These are phyloP conservation scores for Penicillium ucsense DNA, from an alignment of 495 filamentous ascomycete genomes.

Conservation along the genomic window DNA sequence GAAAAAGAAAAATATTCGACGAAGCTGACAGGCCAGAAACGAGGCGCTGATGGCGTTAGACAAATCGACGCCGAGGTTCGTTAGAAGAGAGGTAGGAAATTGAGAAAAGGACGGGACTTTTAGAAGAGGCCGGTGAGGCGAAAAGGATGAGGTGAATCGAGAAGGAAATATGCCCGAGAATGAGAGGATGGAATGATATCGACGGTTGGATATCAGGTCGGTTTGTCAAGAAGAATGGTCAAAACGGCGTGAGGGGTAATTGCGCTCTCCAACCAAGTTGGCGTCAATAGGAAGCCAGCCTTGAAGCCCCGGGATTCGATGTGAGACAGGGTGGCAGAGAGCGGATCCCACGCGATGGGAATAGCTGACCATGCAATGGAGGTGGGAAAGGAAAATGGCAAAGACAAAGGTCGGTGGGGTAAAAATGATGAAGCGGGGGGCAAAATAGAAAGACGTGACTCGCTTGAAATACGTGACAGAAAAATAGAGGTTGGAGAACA, in stretches of 20 bases:
- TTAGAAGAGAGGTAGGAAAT: conserved; percentile 8
- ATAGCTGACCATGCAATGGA: not conserved
- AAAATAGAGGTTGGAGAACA: not conserved
- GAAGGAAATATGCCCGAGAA: not conserved
- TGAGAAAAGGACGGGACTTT: conserved; percentile 11
- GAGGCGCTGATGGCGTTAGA: too few species aligned
- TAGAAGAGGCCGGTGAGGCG: not conserved
- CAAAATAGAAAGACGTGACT: conserved; percentile 11
- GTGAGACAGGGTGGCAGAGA: too few species aligned
- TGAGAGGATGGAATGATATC: conserved; percentile 17
- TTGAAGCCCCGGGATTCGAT: too few species aligned
- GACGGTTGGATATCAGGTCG: conserved; percentile 8
- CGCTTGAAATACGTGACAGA: conserved; percentile 17
- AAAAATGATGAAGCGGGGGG: not conserved
- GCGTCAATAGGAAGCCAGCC: too few species aligned
- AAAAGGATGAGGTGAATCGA: not conserved
- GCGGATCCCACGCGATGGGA: too few species aligned
- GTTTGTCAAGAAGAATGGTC: conserved; percentile 2
- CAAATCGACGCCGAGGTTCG: too few species aligned
- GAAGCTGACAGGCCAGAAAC: too few species aligned
- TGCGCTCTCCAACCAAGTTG: not conserved
- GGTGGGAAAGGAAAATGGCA: conserved; percentile 1
- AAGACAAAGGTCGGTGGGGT: not conserved
- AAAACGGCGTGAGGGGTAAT: not conserved
- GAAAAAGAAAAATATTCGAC: too few species aligned